These are phyloP conservation scores for Xerocomellus amylosporus DNA, from an alignment of 768 basidiomycete species.

Conservation along the genomic window DNA sequence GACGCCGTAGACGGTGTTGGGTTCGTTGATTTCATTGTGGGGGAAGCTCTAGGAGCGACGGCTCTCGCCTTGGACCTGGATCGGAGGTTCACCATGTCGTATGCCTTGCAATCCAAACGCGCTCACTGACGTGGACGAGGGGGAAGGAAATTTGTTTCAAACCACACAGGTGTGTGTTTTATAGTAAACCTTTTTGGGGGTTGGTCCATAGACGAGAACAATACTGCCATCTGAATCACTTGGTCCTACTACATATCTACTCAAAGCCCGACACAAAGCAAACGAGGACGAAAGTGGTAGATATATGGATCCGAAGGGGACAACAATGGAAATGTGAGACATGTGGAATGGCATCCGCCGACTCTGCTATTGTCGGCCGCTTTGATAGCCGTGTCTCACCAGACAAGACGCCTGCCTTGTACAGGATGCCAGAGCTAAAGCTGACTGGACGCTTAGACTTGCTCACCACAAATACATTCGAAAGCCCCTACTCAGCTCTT, in stretches of 20 bases:
- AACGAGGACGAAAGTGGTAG: neutral
- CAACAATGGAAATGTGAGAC: neutral
- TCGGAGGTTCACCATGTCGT: constrained; percentile 11
- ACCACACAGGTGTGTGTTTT: constrained; percentile 2
- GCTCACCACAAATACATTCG: neutral
- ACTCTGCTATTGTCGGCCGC: neutral
- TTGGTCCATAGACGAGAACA: constrained; percentile 11
- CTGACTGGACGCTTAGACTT: neutral
- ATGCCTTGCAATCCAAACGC: neutral
- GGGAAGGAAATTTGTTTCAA: neutral
- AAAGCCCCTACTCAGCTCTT: neutral
- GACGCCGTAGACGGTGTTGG: neutral
- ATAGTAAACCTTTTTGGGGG: neutral
- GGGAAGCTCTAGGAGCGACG: neutral
- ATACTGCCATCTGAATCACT: neutral
- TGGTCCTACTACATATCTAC: constrained; percentile 12
- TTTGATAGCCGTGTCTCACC: neutral
- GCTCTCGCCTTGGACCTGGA: constrained; percentile 6
- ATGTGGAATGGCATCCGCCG: neutral
- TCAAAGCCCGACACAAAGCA: neutral
- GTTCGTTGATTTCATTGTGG: neutral
- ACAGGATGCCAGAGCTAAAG: neutral
- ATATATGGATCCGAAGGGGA: no score
- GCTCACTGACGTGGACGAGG: neutral
- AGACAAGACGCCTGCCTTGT: neutral